phyloP scores from a whole-genome alignment of 2,329 filamentous ascomycete genomes.

The Annulohypoxylon truncatum region DNA sequence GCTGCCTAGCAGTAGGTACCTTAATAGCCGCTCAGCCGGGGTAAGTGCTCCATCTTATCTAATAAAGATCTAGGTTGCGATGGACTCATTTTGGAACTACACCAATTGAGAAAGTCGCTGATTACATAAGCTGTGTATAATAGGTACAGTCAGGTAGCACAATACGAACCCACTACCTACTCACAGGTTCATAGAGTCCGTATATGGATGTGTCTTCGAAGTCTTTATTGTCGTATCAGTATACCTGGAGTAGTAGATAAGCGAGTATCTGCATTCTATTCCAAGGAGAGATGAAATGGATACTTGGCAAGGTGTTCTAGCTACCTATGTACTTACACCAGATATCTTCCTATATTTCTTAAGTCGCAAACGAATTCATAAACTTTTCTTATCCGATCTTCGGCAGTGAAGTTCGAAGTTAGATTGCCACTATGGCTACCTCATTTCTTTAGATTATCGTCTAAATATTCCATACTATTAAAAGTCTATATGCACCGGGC shows the following conservation, averaged over 20 bases:
- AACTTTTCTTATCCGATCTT: too few relatives aligned
- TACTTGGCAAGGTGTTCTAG: too few relatives aligned
- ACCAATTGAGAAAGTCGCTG: background rate
- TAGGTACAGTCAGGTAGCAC: too few relatives aligned
- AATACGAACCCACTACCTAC: background rate
- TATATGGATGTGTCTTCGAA: background rate
- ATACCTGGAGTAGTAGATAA: background rate
- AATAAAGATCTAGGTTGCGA: background rate
- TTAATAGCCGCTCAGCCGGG: background rate
- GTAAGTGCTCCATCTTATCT: background rate
- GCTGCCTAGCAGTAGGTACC: background rate
- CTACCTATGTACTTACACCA: background rate
- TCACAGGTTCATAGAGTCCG: background rate
- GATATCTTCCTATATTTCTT: background rate
- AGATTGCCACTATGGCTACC: background rate
- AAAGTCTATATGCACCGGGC: background rate
- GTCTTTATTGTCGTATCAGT: background rate
- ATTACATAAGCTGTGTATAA: background rate
- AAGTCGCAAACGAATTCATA: too few relatives aligned
- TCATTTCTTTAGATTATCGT: background rate
- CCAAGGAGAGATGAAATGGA: too few relatives aligned
- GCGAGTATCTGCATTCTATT: too few relatives aligned
- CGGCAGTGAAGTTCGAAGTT: too few relatives aligned
- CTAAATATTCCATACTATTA: background rate
- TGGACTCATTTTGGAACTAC: background rate